A percentile compares a stretch with the other conserved stretches of the same genome.
These are phyloP conservation scores for Rhynchospora tenuis DNA, from an alignment of 176 grass and related monocot species.

Conservation along the genomic window DNA sequence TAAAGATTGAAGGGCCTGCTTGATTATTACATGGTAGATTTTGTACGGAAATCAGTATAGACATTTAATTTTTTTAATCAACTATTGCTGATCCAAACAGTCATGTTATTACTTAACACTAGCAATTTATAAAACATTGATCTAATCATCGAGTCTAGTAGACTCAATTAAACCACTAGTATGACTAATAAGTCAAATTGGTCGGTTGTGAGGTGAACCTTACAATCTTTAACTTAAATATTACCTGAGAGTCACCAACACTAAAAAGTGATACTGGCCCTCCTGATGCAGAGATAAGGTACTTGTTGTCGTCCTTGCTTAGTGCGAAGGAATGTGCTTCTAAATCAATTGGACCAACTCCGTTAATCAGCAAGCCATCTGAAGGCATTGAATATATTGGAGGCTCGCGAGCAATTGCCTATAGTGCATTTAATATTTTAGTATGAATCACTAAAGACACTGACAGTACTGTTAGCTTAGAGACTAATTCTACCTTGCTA, in stretches of 20 bases:
- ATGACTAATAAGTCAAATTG: not conserved
- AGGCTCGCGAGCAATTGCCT: constrained; percentile 8
- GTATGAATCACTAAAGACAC: not conserved
- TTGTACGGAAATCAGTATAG: not conserved
- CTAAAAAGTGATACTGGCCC: constrained; percentile 5
- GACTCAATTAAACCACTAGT: not conserved
- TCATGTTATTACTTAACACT: not conserved
- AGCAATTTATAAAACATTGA: not conserved
- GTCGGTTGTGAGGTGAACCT: not conserved
- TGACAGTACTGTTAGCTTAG: not conserved
- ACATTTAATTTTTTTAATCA: not conserved
- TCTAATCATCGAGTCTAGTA: not conserved
- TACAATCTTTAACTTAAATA: not conserved
- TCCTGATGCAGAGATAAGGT: constrained; percentile 25
- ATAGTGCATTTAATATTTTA: not conserved
- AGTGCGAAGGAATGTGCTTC: constrained; percentile 22
- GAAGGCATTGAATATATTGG: constrained; percentile 10
- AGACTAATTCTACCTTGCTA: not conserved
- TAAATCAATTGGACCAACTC: not conserved
- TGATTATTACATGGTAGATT: not conserved
- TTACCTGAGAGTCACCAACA: not conserved
- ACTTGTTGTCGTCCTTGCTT: constrained; percentile 24
- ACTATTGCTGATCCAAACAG: not conserved
- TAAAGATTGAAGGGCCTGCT: too few relatives aligned
- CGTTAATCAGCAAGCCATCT: constrained; percentile 23